A percentile compares a stretch with the other conserved stretches of the same genome.
These are phyloP conservation scores for Coix lacrymajobi DNA, from an alignment of 176 grass and related monocot genomes.

Conservation along the genomic window DNA sequence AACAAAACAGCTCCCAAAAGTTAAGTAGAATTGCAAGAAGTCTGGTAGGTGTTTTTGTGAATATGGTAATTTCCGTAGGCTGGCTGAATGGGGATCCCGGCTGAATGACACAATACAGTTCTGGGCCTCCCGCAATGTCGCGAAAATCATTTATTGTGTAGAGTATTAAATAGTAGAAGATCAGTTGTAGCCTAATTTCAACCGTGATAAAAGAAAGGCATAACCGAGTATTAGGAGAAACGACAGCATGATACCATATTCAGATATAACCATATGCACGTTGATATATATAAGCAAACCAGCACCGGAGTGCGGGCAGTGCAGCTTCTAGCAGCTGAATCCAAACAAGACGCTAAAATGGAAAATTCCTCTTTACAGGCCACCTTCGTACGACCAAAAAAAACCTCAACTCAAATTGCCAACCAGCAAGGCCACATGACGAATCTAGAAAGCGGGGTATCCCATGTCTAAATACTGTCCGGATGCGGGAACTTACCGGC, in stretches of 20 bases:
- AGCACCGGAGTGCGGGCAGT: neutral
- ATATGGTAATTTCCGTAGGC: neutral
- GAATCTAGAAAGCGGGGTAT: neutral
- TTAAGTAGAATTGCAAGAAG: neutral
- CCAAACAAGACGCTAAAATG: neutral
- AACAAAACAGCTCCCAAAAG: neutral
- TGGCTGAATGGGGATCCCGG: too few species aligned
- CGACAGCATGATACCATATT: neutral
- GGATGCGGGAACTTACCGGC: conserved; percentile 37
- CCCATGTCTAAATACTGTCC: neutral
- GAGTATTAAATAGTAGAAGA: neutral
- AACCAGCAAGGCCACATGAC: neutral
- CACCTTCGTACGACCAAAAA: neutral
- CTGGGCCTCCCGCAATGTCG: neutral
- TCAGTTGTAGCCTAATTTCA: neutral
- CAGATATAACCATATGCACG: neutral
- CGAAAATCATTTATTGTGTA: neutral
- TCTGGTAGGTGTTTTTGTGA: neutral
- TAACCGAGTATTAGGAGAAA: neutral
- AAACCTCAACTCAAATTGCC: neutral
- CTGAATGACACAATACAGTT: neutral
- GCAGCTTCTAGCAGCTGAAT: neutral
- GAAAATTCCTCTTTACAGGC: neutral
- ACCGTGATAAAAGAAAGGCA: neutral
- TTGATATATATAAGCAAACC: neutral